phyloP scores from a whole-genome alignment of 495 filamentous ascomycete genomes.

The Darksidea phi region DNA sequence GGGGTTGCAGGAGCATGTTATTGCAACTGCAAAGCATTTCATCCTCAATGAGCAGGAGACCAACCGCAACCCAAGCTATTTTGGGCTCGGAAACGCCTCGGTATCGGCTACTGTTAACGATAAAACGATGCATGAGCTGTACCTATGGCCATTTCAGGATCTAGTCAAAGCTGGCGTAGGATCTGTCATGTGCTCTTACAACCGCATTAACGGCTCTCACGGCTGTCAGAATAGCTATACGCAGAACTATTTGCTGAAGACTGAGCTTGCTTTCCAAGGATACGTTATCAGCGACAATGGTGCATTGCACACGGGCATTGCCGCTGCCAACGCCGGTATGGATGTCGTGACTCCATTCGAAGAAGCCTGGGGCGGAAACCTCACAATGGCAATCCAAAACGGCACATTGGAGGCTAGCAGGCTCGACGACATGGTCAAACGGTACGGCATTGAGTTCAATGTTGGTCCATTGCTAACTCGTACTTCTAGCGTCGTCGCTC shows the following conservation, averaged over 20 bases:
- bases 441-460: conserved; percentile 22
- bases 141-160: conserved; percentile 41
- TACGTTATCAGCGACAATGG: conserved; percentile 44
- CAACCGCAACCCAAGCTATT: conserved; percentile 7
- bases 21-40: conserved; percentile 41
- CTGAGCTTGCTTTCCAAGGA: conserved; percentile 56
- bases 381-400: conserved; percentile 35
- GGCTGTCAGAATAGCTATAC: conserved; percentile 40
- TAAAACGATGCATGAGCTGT: conserved; percentile 42
- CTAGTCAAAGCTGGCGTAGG: conserved; percentile 36
- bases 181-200: conserved; percentile 43
- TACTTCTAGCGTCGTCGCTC: neutral
- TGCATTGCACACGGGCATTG: conserved; percentile 34
- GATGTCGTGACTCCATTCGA: conserved; percentile 39
- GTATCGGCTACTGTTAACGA: conserved; percentile 36
- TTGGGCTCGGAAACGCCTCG: neutral
- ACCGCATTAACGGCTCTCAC: conserved; percentile 42
- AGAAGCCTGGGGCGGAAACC: conserved; percentile 36
- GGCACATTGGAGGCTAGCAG: conserved; percentile 31
- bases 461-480: conserved; percentile 37
- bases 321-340: conserved; percentile 30
- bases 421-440: conserved; percentile 39
- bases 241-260: conserved; percentile 52
- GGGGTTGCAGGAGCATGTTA: conserved; percentile 54
- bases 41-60: conserved; percentile 34